Conservation (phyloP, 1,284 basidiomycete species). For the Marasmius sp. region DNA sequence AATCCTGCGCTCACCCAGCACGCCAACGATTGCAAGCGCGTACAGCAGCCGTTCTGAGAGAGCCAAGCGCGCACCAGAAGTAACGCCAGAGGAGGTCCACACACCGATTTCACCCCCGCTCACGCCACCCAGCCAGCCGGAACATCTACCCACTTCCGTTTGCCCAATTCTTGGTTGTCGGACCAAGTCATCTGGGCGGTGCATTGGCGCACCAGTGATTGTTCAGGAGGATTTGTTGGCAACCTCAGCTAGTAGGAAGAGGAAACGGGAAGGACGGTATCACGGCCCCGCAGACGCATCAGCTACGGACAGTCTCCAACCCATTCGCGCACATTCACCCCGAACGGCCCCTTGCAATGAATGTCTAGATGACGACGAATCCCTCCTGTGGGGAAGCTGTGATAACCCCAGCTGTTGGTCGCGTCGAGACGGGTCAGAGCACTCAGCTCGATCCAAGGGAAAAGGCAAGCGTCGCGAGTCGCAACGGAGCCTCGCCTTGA, state of each 20-base stretch:
- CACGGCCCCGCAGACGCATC: background rate
- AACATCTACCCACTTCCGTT: background rate
- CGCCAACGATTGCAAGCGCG: background rate
- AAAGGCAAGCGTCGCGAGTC: background rate
- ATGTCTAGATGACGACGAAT: slow-evolving; percentile 11
- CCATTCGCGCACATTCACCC: slow-evolving; percentile 2
- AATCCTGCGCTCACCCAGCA: background rate
- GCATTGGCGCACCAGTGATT: slow-evolving; percentile 4
- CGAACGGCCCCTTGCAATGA: slow-evolving; percentile 7
- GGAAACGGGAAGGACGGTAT: slow-evolving; percentile 4
- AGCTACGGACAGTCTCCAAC: background rate
- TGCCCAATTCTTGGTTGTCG: background rate
- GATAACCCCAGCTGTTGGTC: slow-evolving; percentile 13
- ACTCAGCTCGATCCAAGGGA: background rate
- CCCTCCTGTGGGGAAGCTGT: slow-evolving; percentile 12
- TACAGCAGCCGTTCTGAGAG: background rate
- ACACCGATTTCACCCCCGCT: background rate
- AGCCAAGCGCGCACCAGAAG: background rate
- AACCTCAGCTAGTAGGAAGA: slow-evolving; percentile 1
- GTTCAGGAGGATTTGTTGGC: background rate
- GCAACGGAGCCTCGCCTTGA: background rate
- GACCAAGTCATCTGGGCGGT: slow-evolving; percentile 1
- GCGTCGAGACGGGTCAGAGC: background rate
- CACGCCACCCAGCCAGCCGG: background rate
- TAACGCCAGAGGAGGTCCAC: background rate